Base-by-base conservation (phyloP, 2,329 filamentous ascomycete genomes). In the Colletotrichum sp. region DNA sequence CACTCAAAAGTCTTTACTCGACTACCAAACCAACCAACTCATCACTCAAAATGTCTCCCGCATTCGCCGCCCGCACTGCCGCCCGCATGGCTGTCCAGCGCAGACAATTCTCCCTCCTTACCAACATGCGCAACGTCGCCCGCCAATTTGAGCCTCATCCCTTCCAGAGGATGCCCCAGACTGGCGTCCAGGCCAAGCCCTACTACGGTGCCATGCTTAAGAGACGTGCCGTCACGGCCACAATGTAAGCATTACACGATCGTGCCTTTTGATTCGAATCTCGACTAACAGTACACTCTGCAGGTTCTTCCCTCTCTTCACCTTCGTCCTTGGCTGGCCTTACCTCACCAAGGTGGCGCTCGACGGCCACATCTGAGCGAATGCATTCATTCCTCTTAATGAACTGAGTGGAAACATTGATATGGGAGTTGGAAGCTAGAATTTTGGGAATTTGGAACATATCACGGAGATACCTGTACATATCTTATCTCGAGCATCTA, bases 121-220 rank as follows among this genome's bases (percentile, higher is more conserved):
- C 79, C 68, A 80, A 80, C 59, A 81, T 86, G 78, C 84, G 84
- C 78, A 79, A 79, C 76, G 81, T 84, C 68, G 83, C 82, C 65
- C 83, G 84, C 66, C 80, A 80, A 36, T 84, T 86, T 69, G 84
- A 86, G 84, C 78, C 83, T 22, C 84, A 85, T 72, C 83, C 83
- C 71, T 85, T 84, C 80, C 80, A 84, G 81, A 82, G 84, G 29
- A 80, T 86, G 72, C 82, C 85, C 71, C 66, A 75, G 61, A 74
- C 78, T 15, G 67, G 82, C 19, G 75, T 72, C 44, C 76, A 77
- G 30, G 71, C 84, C 30, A 82, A 82, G 72, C 82, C 81, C 29
- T 86, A 87, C 82, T 88, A 85, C 81, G 82, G 81, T 74, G 82
- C 81, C 69, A 82, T 85, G 66, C 22, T 83, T 64, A 84, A 82